Percentiles rank a stretch among this genome's conserved stretches.
phyloP scores from a whole-genome alignment of 2,329 filamentous ascomycete genomes.

The Coniochaeta hoffmannii region DNA sequence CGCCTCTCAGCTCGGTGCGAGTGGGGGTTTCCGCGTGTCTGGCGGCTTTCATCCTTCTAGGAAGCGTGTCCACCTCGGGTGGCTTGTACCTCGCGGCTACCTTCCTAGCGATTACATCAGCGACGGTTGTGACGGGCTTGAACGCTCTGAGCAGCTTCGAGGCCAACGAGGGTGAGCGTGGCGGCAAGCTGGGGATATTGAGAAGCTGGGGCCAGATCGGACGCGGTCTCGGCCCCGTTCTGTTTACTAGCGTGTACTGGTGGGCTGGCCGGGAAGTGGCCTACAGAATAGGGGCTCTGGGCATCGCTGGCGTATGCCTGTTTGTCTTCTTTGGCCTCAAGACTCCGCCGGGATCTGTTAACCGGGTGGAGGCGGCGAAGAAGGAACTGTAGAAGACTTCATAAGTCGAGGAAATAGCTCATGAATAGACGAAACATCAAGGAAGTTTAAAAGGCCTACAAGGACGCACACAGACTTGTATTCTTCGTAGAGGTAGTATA shows the following conservation, averaged over 20 bases:
- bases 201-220: constrained; percentile 80
- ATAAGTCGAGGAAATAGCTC: too few relatives aligned
- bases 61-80: constrained; percentile 56
- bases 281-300: constrained; percentile 71
- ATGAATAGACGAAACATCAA: too few relatives aligned
- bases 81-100: constrained; percentile 77
- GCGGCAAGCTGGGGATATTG: constrained; percentile 78
- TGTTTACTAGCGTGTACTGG: constrained; percentile 97
- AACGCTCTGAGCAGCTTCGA: constrained; percentile 92
- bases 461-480: too few relatives aligned
- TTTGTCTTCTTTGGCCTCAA: constrained; percentile 67
- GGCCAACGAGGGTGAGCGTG: constrained; percentile 70
- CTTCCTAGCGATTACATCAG: constrained; percentile 80
- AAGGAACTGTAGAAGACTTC: background rate
- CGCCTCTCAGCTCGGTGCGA: constrained; percentile 73
- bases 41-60: constrained; percentile 71
- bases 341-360: constrained; percentile 41
- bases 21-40: constrained; percentile 73
- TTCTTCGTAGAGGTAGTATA: too few relatives aligned
- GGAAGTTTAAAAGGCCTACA: too few relatives aligned
- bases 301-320: constrained; percentile 67
- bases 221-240: constrained; percentile 73
- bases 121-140: constrained; percentile 88
- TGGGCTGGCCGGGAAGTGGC: constrained; percentile 88
- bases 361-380: constrained; percentile 6